Evolutionary conservation across 83 land plant species (phyloP), one percentile per base, ranked within the genome.

Genomic region (Larix sibirica): DNA sequence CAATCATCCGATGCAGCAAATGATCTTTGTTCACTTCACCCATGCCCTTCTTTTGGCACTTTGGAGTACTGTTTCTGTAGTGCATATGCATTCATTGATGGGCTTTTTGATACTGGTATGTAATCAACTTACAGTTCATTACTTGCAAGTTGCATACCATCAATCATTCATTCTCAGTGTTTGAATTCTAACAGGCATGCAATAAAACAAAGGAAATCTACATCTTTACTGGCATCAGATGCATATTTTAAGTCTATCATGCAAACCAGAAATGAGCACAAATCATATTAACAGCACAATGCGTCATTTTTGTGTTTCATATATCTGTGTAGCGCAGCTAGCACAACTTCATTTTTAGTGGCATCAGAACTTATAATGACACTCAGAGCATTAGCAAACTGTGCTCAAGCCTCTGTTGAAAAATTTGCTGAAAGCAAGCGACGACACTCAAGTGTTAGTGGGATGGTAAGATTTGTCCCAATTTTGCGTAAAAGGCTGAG

Each of bases 351-450:
- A n/a, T 87, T 91, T 78, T 56, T 77, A 24, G 88, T 91, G 44
- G 96, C 94, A 36, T 89, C 90, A 71, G 95, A 95, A 70, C 84
- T 96, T 68, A 83, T 97, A 21, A 69, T 92, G 82, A 87, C 91
- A 24, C 84, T 94, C 3, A 89, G 93, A 70, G 80, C 91, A 56
- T 80, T 95, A 40, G 87, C 94, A 63, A 83, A 70, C 61, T 94
- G 92, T 74, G 81, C 85, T 23, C 82, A 80, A 73, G 62, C 47
- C 12, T 87, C 79, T 58, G 61, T 86, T 68, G 84, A 87, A 33
- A 74, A 82, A 28, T 81, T 81, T 63, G 33, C 63, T 40, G 90
- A 86, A 61, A 80, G 31, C 24, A 90, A 81, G 69, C 84, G 68
- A 63, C 81, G 79, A 20, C 83, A 63, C 44, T 61, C 84, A 23